phyloP scores from a whole-genome alignment of 108 stramenopile species.

The Parietichytrium sp. region DNA sequence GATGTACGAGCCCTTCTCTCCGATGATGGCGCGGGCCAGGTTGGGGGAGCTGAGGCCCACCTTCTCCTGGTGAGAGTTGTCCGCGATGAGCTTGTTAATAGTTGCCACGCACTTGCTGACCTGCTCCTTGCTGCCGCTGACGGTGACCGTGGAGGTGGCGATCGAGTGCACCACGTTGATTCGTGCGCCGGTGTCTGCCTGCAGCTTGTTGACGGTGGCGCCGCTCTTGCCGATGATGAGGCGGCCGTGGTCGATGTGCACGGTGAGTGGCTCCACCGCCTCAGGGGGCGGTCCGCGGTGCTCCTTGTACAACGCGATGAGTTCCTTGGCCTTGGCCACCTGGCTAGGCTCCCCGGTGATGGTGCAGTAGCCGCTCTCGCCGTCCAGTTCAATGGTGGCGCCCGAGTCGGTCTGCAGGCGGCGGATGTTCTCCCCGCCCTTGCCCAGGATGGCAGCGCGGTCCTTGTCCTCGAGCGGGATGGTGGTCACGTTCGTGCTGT shows the following conservation, averaged over 20 bases:
- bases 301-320: background rate
- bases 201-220: conserved; percentile 12
- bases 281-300: conserved; percentile 33
- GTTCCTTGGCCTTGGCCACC: background rate
- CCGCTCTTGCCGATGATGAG: conserved; percentile 23
- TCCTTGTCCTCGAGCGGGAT: conserved; percentile 9
- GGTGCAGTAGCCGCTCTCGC: conserved; percentile 7
- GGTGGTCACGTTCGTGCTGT: background rate
- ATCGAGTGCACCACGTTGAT: conserved; percentile 2
- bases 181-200: conserved; percentile 21
- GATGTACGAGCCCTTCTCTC: background rate
- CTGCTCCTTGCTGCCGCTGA: conserved; percentile 11
- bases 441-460: background rate
- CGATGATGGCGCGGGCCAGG: background rate
- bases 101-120: background rate
- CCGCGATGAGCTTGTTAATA: conserved; percentile 36
- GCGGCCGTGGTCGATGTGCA: conserved; percentile 25
- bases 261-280: background rate
- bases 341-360: conserved; percentile 4
- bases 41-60: background rate
- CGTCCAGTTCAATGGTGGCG: conserved; percentile 6
- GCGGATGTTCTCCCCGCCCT: background rate
- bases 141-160: background rate
- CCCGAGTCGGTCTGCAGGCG: conserved; percentile 1
- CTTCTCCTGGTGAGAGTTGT: background rate